Evolutionary conservation across 1,284 basidiomycete genomes (phyloP), one percentile per base, ranked within the genome.

Genomic region (Ceratobasidium sp.): DNA sequence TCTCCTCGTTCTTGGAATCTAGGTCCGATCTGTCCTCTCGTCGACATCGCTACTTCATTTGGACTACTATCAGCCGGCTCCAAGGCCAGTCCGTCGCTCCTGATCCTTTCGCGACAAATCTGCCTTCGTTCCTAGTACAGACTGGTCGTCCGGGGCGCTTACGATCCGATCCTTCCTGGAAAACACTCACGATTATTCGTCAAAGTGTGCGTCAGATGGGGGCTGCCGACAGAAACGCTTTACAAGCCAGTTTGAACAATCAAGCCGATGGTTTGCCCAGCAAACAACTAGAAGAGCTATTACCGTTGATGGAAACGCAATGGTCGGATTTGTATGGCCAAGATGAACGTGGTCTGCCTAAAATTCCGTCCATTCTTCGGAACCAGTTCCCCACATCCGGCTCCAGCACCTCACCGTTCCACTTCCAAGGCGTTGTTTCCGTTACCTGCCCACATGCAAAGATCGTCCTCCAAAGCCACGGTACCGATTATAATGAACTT

Each of bases 101-200:
- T 2, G 92, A 95, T 79, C 90, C 91, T 27, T 84, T 91, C 46
- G 93, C 92, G 27, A 89, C 89, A 54, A 92, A 88, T 56, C 92
- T 92, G 65, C 92, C 92, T 2, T 92, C 92, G 1, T 93, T 89
- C 79, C 85, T 94, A 49, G 87, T 94, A 34, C 92, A 93, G 80
- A 85, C 84, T 65, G 92, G 92, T 2, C 82, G 85, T 13, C 91
- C 92, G 2, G 86, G 89, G 65, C 80, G 84, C 51, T 79, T 93
- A 54, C 90, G 93, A 34, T 87, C 86, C 29, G 88, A 92, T 77
- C 81, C 85, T 1, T 83, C 84, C 2, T 92, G 92, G 83, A 89
- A 88, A 76, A 88, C 93, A 72, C 81, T 94, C 31, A 89, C 91
- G 75, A 88, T 93, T 79, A 84, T 93, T 43, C 89, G 92, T 13